Evolutionary conservation across 495 filamentous ascomycete species (phyloP), one percentile per base, ranked within the genome.

Genomic region (Talaromyces proteolyticus): DNA sequence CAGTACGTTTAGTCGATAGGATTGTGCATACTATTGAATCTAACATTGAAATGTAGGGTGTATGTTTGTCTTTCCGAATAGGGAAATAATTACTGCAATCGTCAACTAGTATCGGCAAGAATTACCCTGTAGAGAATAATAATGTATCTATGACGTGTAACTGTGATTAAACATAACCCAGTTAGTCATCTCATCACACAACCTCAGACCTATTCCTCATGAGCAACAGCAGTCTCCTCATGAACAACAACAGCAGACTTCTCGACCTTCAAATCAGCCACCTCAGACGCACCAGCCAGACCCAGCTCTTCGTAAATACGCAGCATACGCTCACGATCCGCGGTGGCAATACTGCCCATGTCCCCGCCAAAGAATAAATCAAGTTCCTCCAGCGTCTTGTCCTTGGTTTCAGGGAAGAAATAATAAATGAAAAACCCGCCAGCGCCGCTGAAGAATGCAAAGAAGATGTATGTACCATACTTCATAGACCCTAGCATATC

Each of bases 371-470:
- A 80, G 11, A 79, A 50, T 39, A 74, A 62, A 50, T 81, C 77
- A 39, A 78, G 67, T 54, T 78, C 73, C 55, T 79, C 74, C 3
- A 78, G 60, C 19, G 77, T 78, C 63, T 76, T 77, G 50, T 78
- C 76, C 63, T 78, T 78, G 10, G 77, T 80, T 62, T 80, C 77
- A 0, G 76, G 76, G 54, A 76, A 75, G 52, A 75, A 67, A 58
- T 69, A 63, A 50, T 67, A 74, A 12, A 79, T 73, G 53, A 74
- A 70, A 6, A 74, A 12, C 29, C 73, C 72, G 19, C 68, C 76
- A 34, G 79, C 41, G 6, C 70, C 57, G 46, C 77, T 80, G 48
- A 74, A 53, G 17, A 58, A 61, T n/a, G 65, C 69, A 53, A 74
- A 75, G 63, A 75, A 74, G 50, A 74, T 72, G 54, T 69, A 75